These are phyloP conservation scores for Lindgomyces ingoldianus DNA, from an alignment of 495 filamentous ascomycete genomes.

Conservation along the genomic window DNA sequence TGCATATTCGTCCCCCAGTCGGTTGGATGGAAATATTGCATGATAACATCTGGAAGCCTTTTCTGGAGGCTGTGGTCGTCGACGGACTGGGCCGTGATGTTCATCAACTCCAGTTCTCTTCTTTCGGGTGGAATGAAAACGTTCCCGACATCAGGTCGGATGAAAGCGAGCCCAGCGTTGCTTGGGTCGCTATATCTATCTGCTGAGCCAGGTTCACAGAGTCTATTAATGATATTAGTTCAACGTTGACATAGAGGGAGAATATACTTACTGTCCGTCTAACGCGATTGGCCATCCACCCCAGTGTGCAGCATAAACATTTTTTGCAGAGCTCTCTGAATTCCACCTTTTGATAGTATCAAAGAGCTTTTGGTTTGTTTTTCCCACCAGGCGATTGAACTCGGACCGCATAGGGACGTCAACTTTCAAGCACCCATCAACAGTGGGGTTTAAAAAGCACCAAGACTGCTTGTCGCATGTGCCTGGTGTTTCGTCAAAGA, in stretches of 20 bases:
- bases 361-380: not conserved
- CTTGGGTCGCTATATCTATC: not conserved
- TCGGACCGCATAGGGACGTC: not conserved
- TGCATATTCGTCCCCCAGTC: not conserved
- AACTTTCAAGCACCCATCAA: not conserved
- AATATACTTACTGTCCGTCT: no score
- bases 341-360: not conserved
- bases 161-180: slow-evolving; percentile 1
- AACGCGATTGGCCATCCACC: not conserved
- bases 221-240: no score
- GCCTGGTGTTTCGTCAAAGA: not conserved
- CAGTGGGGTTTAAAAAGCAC: not conserved
- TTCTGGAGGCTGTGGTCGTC: not conserved
- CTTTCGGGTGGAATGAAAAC: not conserved
- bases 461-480: not conserved
- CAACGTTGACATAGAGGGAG: no score
- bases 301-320: slow-evolving; percentile 4
- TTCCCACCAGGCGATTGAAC: not conserved
- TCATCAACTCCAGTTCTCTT: not conserved
- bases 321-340: no score
- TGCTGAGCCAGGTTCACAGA: slow-evolving; percentile 1
- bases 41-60: not conserved
- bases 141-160: not conserved
- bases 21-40: slow-evolving; percentile 4
- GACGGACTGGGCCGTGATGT: not conserved